Base-by-base conservation (phyloP, 2,329 filamentous ascomycete genomes). In the Colletotrichum scovillei region DNA sequence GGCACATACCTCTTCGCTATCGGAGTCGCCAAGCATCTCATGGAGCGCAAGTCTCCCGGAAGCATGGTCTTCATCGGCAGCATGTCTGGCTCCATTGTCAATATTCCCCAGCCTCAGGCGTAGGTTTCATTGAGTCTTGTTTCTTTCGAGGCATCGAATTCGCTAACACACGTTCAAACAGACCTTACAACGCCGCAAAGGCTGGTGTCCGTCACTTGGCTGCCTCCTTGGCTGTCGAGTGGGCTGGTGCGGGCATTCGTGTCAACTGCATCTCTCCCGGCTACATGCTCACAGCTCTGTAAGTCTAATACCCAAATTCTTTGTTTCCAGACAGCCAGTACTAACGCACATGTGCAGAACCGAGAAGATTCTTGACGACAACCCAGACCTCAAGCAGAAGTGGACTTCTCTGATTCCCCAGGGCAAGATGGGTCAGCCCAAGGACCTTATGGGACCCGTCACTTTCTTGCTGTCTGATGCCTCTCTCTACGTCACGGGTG, bases 221-320 rank as follows among this genome's bases (percentile, higher is more conserved):
- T 14, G 90, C 94, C 49, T 97, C 93, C 76, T 88, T 98, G 78
- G 95, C 95, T 46, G 95, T 98, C 63, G 97, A 98, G 84, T 98
- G 97, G 96, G 95, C 96, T 0, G 88, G 92, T 77, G 91, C 92
- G 49, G 92, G 92, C 77, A 98, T 98, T 80, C 91, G 96, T 46
- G 96, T 98, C 77, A 98, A 98, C 86, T 97, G 94, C 84, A 97
- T 98, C 81, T 95, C 93, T 35, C 96, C 96, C 0, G 96, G 97
- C 57, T 98, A 98, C 84, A 98, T 98, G 96, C 86, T 98, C 77
- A 98, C 96, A 19, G 94, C 95, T 72, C 85, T 98, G 93, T 96
- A 88, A 90, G 93, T 85, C 28, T 46, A 35, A 1, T 1, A 5
- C 46, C 58, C 42, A 62, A 11, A 19, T 22, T 55, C 35, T 62